Percentiles rank a stretch among this genome's conserved stretches.
phyloP scores from a whole-genome alignment of 192 early-diverging fungal species.

The Glomus cerebriforme region DNA sequence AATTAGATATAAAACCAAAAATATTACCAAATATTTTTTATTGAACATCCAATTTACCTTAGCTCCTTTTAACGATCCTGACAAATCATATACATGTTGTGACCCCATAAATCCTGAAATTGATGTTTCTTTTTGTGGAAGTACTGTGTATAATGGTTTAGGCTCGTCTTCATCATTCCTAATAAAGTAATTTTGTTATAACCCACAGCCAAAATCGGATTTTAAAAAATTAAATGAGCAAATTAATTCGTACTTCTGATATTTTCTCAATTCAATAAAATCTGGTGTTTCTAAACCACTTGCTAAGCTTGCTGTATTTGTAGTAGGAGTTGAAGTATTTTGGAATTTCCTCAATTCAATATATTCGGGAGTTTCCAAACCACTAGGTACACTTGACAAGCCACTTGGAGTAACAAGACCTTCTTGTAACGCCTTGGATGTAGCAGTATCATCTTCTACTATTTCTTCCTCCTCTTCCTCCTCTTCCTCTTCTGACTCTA shows the following conservation, averaged over 20 bases:
- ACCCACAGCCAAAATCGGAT: background rate
- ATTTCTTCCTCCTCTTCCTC: slow-evolving; percentile 67
- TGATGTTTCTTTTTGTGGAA: slow-evolving; percentile 70
- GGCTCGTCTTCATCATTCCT: slow-evolving; percentile 50
- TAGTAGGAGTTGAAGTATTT: slow-evolving; percentile 7
- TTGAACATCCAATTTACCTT: slow-evolving; percentile 35
- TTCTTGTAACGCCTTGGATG: slow-evolving; percentile 49
- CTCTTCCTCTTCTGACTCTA: slow-evolving; percentile 64
- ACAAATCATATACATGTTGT: slow-evolving; percentile 86
- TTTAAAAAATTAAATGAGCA: background rate
- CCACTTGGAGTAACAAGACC: slow-evolving; percentile 88
- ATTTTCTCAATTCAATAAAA: slow-evolving; percentile 87
- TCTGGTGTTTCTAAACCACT: slow-evolving; percentile 82
- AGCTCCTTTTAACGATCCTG: slow-evolving; percentile 49
- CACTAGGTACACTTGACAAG: slow-evolving; percentile 68
- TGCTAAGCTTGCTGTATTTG: slow-evolving; percentile 40
- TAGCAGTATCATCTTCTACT: slow-evolving; percentile 54
- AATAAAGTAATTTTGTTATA: background rate
- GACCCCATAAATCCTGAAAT: slow-evolving; percentile 93
- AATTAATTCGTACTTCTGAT: slow-evolving; percentile 38
- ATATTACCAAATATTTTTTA: background rate
- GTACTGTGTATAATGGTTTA: slow-evolving; percentile 81
- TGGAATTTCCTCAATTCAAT: slow-evolving; percentile 87
- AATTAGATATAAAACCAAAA: background rate
- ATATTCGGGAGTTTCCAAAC: slow-evolving; percentile 80